Evolutionary conservation across 495 filamentous ascomycete species (phyloP).

Genomic region (Chaetomidium leptoderma): DNA sequence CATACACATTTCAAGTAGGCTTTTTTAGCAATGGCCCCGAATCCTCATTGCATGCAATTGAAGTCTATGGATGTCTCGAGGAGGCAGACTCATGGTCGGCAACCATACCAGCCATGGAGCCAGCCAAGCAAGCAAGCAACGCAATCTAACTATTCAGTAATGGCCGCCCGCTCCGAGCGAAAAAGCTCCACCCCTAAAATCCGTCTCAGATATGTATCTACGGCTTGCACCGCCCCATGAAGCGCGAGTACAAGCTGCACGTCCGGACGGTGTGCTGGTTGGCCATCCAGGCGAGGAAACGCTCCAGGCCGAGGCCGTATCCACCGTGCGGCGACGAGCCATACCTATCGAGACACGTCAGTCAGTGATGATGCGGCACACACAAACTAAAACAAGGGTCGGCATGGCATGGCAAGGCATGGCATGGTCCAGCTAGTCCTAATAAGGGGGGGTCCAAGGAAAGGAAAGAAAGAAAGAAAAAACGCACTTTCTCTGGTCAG

Average conservation of each 20-base stretch:
- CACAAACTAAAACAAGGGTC: not conserved
- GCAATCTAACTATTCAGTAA: too few species aligned
- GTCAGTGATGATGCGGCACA: not conserved
- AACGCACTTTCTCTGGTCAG: conserved; percentile 92
- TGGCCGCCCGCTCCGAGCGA: not conserved
- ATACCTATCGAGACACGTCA: conserved; percentile 55
- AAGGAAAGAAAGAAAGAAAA: not conserved
- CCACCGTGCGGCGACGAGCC: conserved; percentile 92
- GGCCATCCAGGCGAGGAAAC: conserved; percentile 95
- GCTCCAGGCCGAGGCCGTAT: conserved; percentile 91
- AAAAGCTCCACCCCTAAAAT: not conserved
- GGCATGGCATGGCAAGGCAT: too few species aligned
- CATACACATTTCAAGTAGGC: not conserved
- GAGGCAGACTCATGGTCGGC: too few species aligned
- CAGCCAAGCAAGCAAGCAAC: too few species aligned
- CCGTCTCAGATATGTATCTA: conserved; percentile 33
- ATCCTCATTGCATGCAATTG: not conserved
- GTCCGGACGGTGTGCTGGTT: conserved; percentile 87
- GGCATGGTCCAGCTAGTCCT: not conserved
- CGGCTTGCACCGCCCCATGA: conserved; percentile 89
- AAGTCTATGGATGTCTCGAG: not conserved
- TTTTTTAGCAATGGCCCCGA: not conserved
- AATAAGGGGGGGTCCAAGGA: not conserved
- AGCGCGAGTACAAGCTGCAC: conserved; percentile 86
- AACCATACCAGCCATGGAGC: too few species aligned